Percentiles rank a stretch among this genome's conserved stretches.
These are phyloP conservation scores for Cordyceps cateniannulata DNA, from an alignment of 2,329 filamentous ascomycete genomes.

Conservation along the genomic window DNA sequence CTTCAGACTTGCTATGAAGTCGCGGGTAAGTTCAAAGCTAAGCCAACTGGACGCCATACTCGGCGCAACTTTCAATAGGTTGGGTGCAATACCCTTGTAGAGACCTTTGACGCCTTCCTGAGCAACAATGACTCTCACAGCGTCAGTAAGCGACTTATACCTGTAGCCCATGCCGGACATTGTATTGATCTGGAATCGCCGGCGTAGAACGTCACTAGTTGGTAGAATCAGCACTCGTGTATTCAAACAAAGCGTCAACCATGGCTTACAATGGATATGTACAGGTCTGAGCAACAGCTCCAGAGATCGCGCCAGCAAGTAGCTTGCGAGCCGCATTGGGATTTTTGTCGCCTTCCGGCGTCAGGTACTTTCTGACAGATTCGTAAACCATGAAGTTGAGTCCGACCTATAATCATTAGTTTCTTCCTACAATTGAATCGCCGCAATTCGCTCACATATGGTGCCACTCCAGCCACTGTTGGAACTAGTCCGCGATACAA, in stretches of 20 bases:
- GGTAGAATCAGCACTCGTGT: slow-evolving; percentile 18
- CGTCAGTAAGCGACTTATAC: slow-evolving; percentile 82
- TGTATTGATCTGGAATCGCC: slow-evolving; percentile 96
- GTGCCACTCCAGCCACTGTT: slow-evolving; percentile 89
- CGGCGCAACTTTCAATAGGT: slow-evolving; percentile 91
- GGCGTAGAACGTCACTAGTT: slow-evolving; percentile 75
- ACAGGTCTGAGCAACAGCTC: slow-evolving; percentile 91
- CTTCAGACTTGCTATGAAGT: slow-evolving; percentile 66
- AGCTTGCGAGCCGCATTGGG: slow-evolving; percentile 76
- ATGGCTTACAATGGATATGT: slow-evolving; percentile 88
- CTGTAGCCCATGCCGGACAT: slow-evolving; percentile 98
- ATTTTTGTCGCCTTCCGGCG: slow-evolving; percentile 79
- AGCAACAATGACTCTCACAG: slow-evolving; percentile 70
- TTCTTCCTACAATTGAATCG: slow-evolving; percentile 11
- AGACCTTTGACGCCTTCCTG: slow-evolving; percentile 81
- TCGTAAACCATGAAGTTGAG: slow-evolving; percentile 99
- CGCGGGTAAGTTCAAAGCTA: slow-evolving; percentile 89
- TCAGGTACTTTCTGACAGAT: slow-evolving; percentile 74
- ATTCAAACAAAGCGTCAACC: neutral
- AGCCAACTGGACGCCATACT: slow-evolving; percentile 99
- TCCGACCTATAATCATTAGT: slow-evolving; percentile 57
- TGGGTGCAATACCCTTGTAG: slow-evolving; percentile 95
- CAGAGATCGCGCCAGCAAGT: slow-evolving; percentile 85
- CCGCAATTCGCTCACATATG: slow-evolving; percentile 57
- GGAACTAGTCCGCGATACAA: slow-evolving; percentile 94